A percentile compares a stretch with the other conserved stretches of the same genome.
These are phyloP conservation scores for Myrica gale DNA, from an alignment of 306 rosid genomes.

Conservation along the genomic window DNA sequence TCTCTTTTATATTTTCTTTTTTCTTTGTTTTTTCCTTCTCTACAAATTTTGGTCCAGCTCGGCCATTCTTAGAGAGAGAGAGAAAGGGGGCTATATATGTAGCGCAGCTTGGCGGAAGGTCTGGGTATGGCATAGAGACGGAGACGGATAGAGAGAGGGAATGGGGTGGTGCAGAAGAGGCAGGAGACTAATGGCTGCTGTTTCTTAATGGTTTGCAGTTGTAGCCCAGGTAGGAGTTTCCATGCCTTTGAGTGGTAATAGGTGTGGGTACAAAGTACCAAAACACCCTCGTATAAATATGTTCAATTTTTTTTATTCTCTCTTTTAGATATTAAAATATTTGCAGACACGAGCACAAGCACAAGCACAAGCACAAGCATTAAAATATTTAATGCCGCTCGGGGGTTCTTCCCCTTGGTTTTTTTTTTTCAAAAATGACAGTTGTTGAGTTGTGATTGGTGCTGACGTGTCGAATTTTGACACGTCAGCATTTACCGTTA, in stretches of 20 bases:
- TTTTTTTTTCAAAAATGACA: too few relatives aligned
- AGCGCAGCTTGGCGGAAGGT: not conserved
- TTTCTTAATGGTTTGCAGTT: not conserved
- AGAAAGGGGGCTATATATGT: not conserved
- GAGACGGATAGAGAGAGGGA: not conserved
- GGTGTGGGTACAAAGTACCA: constrained; percentile 8
- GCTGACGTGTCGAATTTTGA: too few relatives aligned
- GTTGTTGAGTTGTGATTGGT: too few relatives aligned
- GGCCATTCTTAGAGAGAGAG: constrained; percentile 34
- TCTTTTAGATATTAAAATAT: too few relatives aligned
- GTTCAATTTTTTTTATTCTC: too few relatives aligned
- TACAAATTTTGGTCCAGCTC: constrained; percentile 37
- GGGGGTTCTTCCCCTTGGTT: too few relatives aligned
- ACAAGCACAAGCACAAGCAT: too few relatives aligned
- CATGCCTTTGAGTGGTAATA: not conserved
- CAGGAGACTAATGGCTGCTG: constrained; percentile 29
- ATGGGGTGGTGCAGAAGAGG: constrained; percentile 21
- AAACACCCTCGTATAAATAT: not conserved
- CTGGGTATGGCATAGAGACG: constrained; percentile 8
- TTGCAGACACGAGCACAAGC: too few relatives aligned
- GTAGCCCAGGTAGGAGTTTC: not conserved
- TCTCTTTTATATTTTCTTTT: constrained; percentile 19
- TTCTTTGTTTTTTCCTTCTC: not conserved
- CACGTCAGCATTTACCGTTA: too few relatives aligned
- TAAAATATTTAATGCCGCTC: too few relatives aligned